Base-by-base conservation (phyloP, 306 rosid species). In the Arachis hypogaea region DNA sequence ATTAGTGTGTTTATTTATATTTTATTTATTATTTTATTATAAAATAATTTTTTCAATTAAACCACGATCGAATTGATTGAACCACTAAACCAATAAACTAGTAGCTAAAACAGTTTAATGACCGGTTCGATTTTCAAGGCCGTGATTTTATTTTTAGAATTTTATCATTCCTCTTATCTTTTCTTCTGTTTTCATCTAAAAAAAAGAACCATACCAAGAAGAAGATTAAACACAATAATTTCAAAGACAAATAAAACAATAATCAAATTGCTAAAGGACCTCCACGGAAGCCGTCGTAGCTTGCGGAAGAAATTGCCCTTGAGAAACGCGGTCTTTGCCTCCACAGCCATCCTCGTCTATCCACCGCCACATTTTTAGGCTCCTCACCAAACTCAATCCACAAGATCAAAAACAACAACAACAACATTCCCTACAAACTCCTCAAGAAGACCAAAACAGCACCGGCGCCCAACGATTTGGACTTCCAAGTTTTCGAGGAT, bases 291-390 rank as follows among this genome's bases (percentile, higher is more conserved):
- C 74, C 90, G 87, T 5, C 90, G 88, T 0, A n/a, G 58, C 58
- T 86, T 69, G 74, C 90, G 84, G 2, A 88, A 89, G 40, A 88
- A 78, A 69, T 81, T 93, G 1, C 88, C 96, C 0, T 72, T 82
- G 0, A 94, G 82, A 66, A 83, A 83, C 30, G 90, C 69, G 0
- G 82, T 79, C 2, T 63, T 80, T 1, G 85, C 89, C 1, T 79
- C 96, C 69, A 63, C 96, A 45, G 66, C 94, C 22, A 85, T 85
- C 1, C 7, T 92, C 9, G 70, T 78, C 96, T 68, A 77, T 89
- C 60, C 96, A 86, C 18, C 97, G 95, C 78, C 91, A 91, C 68
- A 84, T 95, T 57, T 49, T 89, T 40, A 92, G 87, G 61, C 77
- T 95, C 72, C 85, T 95, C 85, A 80, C 89, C 70, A 92, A 84